phyloP scores from a whole-genome alignment of 805 yeast species.

The Yarrowia keelungensis region DNA sequence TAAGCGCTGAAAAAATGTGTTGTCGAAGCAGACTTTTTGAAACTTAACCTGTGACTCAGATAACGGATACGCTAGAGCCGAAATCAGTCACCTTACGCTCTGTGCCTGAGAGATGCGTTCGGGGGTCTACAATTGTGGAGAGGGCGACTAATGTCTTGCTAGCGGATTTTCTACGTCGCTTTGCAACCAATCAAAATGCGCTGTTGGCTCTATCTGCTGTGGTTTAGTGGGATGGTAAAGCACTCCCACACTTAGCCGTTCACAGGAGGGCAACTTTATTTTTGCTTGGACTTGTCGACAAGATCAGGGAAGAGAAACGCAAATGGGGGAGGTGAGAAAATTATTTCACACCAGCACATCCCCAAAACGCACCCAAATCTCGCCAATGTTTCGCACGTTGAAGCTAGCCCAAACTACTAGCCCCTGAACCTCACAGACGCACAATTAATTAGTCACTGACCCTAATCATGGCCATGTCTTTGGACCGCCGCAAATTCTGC shows the following conservation, averaged over 20 bases:
- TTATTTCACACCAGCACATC: no score
- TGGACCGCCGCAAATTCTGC: constrained; percentile 11
- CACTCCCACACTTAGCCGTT: constrained; percentile 17
- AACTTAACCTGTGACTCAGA: constrained; percentile 35
- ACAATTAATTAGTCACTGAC: constrained; percentile 4
- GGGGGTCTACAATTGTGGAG: not conserved
- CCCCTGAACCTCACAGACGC: not conserved
- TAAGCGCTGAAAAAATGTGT: constrained; percentile 17
- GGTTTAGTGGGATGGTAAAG: not conserved
- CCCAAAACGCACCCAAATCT: not conserved
- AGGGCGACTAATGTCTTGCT: not conserved
- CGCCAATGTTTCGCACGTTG: not conserved
- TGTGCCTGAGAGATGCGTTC: not conserved
- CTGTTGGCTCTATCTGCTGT: not conserved
- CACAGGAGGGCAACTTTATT: constrained; percentile 3
- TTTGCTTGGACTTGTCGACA: not conserved
- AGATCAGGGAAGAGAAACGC: no score
- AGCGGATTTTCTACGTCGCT: no score
- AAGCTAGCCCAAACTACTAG: not conserved
- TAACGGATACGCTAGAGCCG: constrained; percentile 35
- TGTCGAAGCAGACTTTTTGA: constrained; percentile 8
- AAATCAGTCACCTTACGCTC: constrained; percentile 13
- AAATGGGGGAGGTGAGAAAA: no score
- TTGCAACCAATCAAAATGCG: not conserved
- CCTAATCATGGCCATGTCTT: not conserved